phyloP scores from a whole-genome alignment of 2,329 filamentous ascomycete genomes.

The Colletotrichum theobromicola region DNA sequence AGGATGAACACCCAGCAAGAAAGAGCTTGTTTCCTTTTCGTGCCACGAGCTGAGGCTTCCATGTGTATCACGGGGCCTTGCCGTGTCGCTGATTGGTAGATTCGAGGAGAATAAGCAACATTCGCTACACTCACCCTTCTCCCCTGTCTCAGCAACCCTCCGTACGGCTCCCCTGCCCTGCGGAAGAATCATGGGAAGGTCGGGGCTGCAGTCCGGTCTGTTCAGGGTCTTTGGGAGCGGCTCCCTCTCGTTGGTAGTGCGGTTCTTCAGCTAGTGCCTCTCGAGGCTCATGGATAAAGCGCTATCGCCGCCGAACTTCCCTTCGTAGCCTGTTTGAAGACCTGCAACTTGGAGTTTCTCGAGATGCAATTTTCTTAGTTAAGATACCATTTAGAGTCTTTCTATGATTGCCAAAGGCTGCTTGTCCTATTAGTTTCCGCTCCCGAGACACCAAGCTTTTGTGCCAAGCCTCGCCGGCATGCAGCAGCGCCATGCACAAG shows the following conservation, averaged over 20 bases:
- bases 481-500: slow-evolving; percentile 6
- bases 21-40: slow-evolving; percentile 6
- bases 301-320: not conserved
- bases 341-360: not conserved
- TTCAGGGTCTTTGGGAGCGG: not conserved
- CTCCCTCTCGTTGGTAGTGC: not conserved
- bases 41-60: not conserved
- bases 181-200: not conserved
- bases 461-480: slow-evolving; percentile 15
- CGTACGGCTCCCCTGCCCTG: not conserved
- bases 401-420: too few relatives aligned
- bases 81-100: not conserved
- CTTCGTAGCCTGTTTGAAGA: not conserved
- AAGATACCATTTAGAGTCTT: not conserved
- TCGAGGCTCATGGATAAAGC: not conserved
- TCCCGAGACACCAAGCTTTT: not conserved
- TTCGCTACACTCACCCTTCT: not conserved
- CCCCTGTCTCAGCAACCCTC: not conserved
- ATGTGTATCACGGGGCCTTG: not conserved
- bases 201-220: not conserved
- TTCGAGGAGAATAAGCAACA: not conserved
- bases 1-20: not conserved
- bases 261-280: not conserved
- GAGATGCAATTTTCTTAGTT: not conserved
- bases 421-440: not conserved